Conservation (phyloP, 352 stramenopile genomes). For the Phytophthora macrochlamydospora region DNA sequence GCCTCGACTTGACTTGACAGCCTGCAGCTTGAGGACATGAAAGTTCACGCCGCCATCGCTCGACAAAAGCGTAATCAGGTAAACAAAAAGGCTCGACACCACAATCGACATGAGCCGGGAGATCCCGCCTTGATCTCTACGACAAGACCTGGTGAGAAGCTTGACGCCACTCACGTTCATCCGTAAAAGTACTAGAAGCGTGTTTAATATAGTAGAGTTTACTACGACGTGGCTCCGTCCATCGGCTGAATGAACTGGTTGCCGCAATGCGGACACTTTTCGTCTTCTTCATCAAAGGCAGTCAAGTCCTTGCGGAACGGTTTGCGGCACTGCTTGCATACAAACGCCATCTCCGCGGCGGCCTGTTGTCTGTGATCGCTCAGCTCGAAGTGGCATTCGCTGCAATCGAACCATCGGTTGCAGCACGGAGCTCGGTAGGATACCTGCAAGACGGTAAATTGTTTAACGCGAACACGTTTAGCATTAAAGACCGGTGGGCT, state of each 20-base stretch:
- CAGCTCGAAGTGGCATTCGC: constrained; percentile 73
- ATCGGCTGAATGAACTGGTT: constrained; percentile 44
- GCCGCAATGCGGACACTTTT: constrained; percentile 70
- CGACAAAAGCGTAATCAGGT: constrained; percentile 39
- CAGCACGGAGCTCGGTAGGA: constrained; percentile 75
- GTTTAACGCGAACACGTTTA: neutral
- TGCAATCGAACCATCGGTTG: constrained; percentile 82
- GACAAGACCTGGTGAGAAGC: neutral
- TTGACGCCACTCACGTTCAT: too few relatives aligned
- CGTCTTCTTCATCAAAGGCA: constrained; percentile 55
- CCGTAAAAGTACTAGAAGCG: too few relatives aligned
- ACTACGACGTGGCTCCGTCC: neutral
- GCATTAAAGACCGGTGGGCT: too few relatives aligned
- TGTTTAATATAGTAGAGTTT: neutral
- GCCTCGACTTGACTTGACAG: neutral
- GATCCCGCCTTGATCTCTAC: too few relatives aligned
- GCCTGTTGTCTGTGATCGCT: constrained; percentile 56
- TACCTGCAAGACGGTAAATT: constrained; percentile 33
- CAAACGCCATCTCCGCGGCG: constrained; percentile 57
- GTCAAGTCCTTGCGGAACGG: constrained; percentile 70
- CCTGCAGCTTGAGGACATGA: too few relatives aligned
- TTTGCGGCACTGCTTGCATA: constrained; percentile 71
- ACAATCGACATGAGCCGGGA: neutral
- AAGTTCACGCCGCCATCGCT: constrained; percentile 13
- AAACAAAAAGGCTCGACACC: neutral